Evolutionary conservation across 495 filamentous ascomycete species (phyloP), one percentile per base, ranked within the genome.

Genomic region (Oidiodendron maius): DNA sequence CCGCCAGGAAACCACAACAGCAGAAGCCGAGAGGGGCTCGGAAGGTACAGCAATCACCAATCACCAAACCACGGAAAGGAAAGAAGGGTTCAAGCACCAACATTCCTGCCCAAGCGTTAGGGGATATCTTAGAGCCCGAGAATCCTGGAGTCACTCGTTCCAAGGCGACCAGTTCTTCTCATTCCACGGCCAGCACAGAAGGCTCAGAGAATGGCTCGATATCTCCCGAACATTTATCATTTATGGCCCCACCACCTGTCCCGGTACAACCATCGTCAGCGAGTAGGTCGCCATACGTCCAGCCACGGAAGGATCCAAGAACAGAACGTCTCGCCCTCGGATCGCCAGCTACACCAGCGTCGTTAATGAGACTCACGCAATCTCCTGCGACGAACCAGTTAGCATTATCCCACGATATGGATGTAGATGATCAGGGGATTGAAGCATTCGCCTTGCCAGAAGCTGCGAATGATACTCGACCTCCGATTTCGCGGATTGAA

Each of bases 321-420:
- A 22, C 18, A 4, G 44, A 52, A 36, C 44, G 35, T 4, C 15
- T 47, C 15, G 25, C 48, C 35, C 42, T 52, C 8, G 52, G 52
- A 24, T 75, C 74, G 8, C 83, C 89, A 13, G 87, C 85, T 16
- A 93, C 89, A 2, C 89, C 89, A 0, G 87, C 88, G 13, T 89
- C 87, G n/a, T 63, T 95, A 50, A 91, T 95, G 82, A 74, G 52
- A 49, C 32, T 61, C 8, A 24, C 52, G 13, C 22, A 50, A 25
- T 57, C 56, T 8, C 51, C 51, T 2, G 46, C 51, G 16, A 30
- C 10, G 2, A 20, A 39, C 24, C 48, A 44, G n/a, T 18, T 36
- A 16, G n/a, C 17, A 3, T 34, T 8, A 23, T 37, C 15, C 35
- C 48, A 49, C 26, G 34, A 37, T 38, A 52, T 54, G 48, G 59